These are phyloP conservation scores for Cinchona pubescens DNA, from an alignment of 257 asterid genomes.

Conservation along the genomic window DNA sequence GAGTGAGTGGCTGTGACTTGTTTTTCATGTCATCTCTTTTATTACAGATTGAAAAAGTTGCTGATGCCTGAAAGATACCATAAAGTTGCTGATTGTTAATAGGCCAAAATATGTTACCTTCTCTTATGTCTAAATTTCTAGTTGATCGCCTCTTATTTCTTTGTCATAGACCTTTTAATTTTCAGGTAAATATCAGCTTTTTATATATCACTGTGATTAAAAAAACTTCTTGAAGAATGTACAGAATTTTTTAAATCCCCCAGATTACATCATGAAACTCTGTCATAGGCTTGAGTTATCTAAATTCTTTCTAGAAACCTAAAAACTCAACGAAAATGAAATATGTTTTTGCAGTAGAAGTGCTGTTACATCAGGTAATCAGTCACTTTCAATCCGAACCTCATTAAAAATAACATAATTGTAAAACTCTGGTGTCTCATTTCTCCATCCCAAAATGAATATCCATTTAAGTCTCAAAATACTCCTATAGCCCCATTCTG, in stretches of 20 bases:
- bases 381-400: not conserved
- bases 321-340: not conserved
- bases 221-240: no score
- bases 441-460: constrained; percentile 4
- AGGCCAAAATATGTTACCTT: not conserved
- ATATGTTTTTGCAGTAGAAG: no score
- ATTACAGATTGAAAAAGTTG: not conserved
- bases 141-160: not conserved
- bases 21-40: not conserved
- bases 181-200: no score
- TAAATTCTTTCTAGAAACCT: not conserved
- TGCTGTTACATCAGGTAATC: not conserved
- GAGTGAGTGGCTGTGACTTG: not conserved
- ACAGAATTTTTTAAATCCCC: no score
- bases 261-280: no score
- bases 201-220: no score
- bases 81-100: no score
- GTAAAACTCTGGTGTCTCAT: not conserved
- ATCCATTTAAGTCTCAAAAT: constrained; percentile 3
- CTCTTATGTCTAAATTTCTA: not conserved
- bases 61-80: not conserved
- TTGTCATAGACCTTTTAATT: no score
- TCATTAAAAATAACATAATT: not conserved
- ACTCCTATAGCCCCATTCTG: not conserved
- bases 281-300: not conserved